Base-by-base conservation (phyloP, 805 yeast species). In the Lipomyces spencermartinsiae region DNA sequence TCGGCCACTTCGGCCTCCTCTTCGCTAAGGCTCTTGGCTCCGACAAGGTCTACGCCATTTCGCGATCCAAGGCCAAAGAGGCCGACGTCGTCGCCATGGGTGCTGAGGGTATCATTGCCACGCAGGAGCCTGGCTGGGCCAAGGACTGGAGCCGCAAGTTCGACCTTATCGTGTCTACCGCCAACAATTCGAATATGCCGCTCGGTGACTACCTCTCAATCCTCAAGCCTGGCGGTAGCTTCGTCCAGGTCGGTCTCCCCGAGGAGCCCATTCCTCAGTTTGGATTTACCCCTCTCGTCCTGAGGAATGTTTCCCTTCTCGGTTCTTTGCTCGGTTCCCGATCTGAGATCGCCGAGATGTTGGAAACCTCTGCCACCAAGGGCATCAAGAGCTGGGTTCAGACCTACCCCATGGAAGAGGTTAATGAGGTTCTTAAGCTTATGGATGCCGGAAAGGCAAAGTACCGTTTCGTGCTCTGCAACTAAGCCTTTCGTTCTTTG, bases 241-340 rank as follows among this genome's bases (percentile, higher is more conserved):
- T 88, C 76, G 82, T 88, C 63, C 81, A 89, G 46, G 92, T 87
- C 65, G 94, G 94, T 64, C 81, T 89, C 74, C 92, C 94, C 49
- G 76, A 73, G 63, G 73, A 61, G n/a, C 71, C 73, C 31, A 51
- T 73, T 35, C 73, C 74, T 16, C 62, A 64, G 37, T 37, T 73
- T 25, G 14, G 53, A n/a, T 73, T 73, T 58, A 66, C 67, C 25
- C 70, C 72, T n/a, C 63, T 73, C 22, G 60, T 73, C 59, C 59
- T 12, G 59, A 31, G 9, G 54, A 70, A 69, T 62, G 64, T 71
- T 37, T 37, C 31, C 61, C 35, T 73, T n/a, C 29, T 88, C 63
- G 82, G 89, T 9, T 87, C 92, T 12, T 81, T 82, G 67, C 80
- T 80, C 85, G 77, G 95, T 87, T 83, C 89, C 59, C 86, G 87